Conservation (phyloP, 2,329 filamentous ascomycete species). For the Fusarium sp. region DNA sequence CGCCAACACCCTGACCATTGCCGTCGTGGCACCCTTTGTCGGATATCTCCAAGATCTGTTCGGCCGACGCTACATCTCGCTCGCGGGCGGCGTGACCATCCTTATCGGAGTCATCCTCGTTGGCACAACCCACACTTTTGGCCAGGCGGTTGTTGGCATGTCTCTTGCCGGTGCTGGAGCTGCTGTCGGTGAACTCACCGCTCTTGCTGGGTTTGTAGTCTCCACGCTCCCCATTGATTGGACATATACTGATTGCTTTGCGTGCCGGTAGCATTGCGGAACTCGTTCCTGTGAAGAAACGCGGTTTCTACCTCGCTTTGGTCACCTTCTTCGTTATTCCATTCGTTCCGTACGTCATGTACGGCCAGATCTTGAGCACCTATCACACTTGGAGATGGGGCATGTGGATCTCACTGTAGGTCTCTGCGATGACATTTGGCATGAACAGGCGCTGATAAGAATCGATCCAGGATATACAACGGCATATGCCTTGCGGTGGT, state of each 20-base stretch:
- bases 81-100: background rate
- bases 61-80: background rate
- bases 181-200: background rate
- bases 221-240: accelerated
- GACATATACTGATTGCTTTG: accelerated
- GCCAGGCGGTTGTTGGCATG: background rate
- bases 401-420: background rate
- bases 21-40: background rate
- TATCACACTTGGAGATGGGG: background rate
- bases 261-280: background rate
- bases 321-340: background rate
- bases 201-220: background rate
- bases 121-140: background rate
- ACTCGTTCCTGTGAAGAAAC: background rate
- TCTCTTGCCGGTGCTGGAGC: background rate
- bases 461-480: background rate
- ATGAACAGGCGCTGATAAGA: accelerated
- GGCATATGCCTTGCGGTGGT: background rate
- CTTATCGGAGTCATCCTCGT: background rate
- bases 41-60: background rate
- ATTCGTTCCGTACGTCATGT: background rate
- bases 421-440: background rate
- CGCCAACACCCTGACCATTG: background rate
- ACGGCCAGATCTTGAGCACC: background rate
- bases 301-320: background rate